phyloP scores from a whole-genome alignment of 1,284 basidiomycete species.

The Sporisorium iseilematis-ciliati region DNA sequence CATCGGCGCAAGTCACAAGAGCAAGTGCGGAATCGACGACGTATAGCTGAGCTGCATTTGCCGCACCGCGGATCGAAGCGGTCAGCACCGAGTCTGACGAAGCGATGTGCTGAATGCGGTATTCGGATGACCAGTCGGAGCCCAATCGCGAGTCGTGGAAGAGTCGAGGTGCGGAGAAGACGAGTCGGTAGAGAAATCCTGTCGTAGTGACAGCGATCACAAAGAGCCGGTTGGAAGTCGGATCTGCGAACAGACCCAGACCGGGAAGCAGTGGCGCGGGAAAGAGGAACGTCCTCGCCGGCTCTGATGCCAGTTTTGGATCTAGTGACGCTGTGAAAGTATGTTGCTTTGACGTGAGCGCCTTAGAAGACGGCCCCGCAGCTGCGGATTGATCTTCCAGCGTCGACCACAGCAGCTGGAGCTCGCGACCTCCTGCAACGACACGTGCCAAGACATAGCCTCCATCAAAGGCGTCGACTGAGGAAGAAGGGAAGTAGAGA shows the following conservation, averaged over 20 bases:
- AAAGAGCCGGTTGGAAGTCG: constrained; percentile 35
- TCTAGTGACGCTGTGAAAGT: constrained; percentile 29
- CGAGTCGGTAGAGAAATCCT: constrained; percentile 56
- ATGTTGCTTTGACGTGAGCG: constrained; percentile 14
- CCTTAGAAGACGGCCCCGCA: constrained; percentile 18
- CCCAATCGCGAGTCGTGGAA: constrained; percentile 41
- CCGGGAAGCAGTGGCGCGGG: constrained; percentile 54
- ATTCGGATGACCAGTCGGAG: constrained; percentile 53
- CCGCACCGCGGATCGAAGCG: constrained; percentile 26
- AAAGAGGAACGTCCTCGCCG: constrained; percentile 52
- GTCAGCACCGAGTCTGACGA: constrained; percentile 36
- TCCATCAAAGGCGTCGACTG: constrained; percentile 15
- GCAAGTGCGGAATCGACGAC: constrained; percentile 52
- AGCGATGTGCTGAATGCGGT: constrained; percentile 45
- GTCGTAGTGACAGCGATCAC: constrained; percentile 55
- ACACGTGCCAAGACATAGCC: constrained; percentile 54
- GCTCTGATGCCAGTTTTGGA: constrained; percentile 32
- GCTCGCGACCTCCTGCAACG: constrained; percentile 44
- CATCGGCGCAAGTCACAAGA: constrained; percentile 62
- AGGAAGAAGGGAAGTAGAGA: constrained; percentile 39
- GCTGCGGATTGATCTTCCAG: constrained; percentile 14
- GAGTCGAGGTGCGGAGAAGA: constrained; percentile 42
- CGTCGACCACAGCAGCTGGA: constrained; percentile 54
- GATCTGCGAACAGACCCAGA: constrained; percentile 53
- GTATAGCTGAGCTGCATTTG: constrained; percentile 50